Evolutionary conservation across 768 basidiomycete genomes (phyloP), one percentile per base, ranked within the genome.

Genomic region (Mycena polygramma): DNA sequence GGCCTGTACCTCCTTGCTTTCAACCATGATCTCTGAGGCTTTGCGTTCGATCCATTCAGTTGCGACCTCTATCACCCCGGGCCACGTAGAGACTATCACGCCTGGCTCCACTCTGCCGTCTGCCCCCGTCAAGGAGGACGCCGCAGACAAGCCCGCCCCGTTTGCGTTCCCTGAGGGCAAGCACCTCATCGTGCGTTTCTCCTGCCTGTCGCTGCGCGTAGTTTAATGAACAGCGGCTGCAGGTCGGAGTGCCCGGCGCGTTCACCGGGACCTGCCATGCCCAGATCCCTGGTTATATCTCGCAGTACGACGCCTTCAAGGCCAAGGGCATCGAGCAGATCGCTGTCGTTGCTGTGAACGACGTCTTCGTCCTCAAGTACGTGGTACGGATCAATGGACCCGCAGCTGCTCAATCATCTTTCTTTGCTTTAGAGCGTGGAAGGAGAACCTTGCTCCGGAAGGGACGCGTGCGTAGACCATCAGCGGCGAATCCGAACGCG

Each of bases 161-260:
- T 80, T 92, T 49, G 82, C 14, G 13, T 73, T 82, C 61, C 78
- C 91, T 48, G 82, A 78, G 11, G 91, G 91, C 26, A 91, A 88
- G 81, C 90, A 89, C 73, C 77, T 92, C 75, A 86, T 93, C 66
- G 91, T 92, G 73, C 53, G 30, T 30, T 2, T 30, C 30, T 2
- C 30, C 30, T 30, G 30, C 30, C 30, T 30, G 30, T 30, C 6
- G 30, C 30, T 6, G 30, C 30, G 30, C 30, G 30, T 30, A 6
- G 30, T 30, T 30, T 30, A 30, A 30, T 30, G 2, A 30, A 30
- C 30, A 30, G 43, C 26, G 4, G 60, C 22, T 41, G 20, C 66
- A 92, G 91, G 84, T 94, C 65, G 90, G 91, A 15, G 91, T 94
- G 37, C 93, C 94, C 0, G 93, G 92, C 19, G 92, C 92, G 9